Evolutionary conservation across 23 red algal genomes (phyloP).

Genomic region (Agarophyton chilense): DNA sequence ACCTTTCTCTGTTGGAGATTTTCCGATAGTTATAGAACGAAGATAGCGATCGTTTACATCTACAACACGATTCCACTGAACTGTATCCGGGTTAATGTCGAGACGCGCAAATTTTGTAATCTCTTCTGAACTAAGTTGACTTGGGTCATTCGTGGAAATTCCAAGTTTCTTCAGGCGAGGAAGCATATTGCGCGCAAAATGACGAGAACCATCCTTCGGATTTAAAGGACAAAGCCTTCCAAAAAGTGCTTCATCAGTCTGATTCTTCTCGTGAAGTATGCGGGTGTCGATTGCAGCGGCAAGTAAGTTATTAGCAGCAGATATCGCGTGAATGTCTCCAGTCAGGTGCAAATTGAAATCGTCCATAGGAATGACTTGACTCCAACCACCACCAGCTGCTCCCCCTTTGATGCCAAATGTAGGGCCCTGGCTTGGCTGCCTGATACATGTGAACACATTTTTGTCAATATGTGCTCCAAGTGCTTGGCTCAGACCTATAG

Average conservation of each 20-base stretch:
- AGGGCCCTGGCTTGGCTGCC: conserved; percentile 97
- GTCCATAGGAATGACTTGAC: conserved; percentile 99
- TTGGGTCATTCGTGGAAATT: conserved; percentile 80
- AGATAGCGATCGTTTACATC: conserved; percentile 97
- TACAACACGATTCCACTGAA: conserved; percentile 93
- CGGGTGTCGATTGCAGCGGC: conserved; percentile 96
- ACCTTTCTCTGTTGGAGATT: conserved; percentile 77
- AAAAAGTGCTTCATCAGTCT: conserved; percentile 93
- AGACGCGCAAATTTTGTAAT: conserved; percentile 83
- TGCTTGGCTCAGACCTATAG: conserved; percentile 94
- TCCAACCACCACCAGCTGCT: conserved; percentile 96
- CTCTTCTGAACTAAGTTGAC: conserved; percentile 80
- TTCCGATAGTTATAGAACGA: conserved; percentile 77
- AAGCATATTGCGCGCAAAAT: conserved; percentile 78
- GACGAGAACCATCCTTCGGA: conserved; percentile 74
- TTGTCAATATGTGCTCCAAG: conserved; percentile 89
- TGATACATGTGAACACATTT: conserved; percentile 92
- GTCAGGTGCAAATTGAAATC: conserved; percentile 98
- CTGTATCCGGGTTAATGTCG: conserved; percentile 91
- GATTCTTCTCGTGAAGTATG: conserved; percentile 94
- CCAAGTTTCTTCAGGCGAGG: conserved; percentile 89
- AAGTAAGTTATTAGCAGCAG: conserved; percentile 92
- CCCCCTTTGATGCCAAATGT: conserved; percentile 99
- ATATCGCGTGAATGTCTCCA: conserved; percentile 98
- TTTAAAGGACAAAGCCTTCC: conserved; percentile 78